Evolutionary conservation across 345 rosid genomes (phyloP).

Genomic region (Gossypium anomalum): DNA sequence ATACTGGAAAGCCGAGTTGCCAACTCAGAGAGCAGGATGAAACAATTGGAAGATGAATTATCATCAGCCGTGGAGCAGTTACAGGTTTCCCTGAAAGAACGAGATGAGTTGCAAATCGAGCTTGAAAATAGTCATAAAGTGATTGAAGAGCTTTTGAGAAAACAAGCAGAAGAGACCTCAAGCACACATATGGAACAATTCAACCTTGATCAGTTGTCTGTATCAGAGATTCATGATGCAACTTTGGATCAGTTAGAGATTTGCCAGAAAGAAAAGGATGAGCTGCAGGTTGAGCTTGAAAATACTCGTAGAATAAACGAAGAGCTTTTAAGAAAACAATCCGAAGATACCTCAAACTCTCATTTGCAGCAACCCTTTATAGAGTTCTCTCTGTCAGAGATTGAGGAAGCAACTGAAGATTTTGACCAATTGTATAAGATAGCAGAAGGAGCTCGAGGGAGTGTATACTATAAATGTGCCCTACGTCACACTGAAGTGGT

Average conservation of each 20-base stretch:
- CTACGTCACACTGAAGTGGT: constrained; percentile 35
- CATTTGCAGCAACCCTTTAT: constrained; percentile 13
- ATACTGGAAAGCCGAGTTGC: constrained; percentile 18
- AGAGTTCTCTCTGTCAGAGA: constrained; percentile 25
- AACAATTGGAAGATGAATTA: constrained; percentile 18
- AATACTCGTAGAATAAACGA: constrained; percentile 19
- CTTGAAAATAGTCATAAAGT: constrained; percentile 15
- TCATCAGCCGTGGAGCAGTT: constrained; percentile 19
- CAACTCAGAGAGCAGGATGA: constrained; percentile 3
- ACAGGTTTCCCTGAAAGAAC: constrained; percentile 7
- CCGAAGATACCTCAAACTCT: constrained; percentile 22
- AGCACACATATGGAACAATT: background rate
- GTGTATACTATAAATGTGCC: constrained; percentile 30
- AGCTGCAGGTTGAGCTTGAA: constrained; percentile 22
- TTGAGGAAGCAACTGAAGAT: constrained; percentile 30
- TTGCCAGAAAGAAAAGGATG: constrained; percentile 13
- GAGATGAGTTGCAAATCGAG: constrained; percentile 20
- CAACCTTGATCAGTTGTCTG: background rate
- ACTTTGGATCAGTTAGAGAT: constrained; percentile 13
- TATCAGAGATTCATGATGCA: constrained; percentile 2
- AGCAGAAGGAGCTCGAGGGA: constrained; percentile 28
- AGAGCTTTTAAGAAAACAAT: constrained; percentile 22
- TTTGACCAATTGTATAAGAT: constrained; percentile 23
- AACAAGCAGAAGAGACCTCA: constrained; percentile 15
- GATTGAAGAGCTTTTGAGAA: constrained; percentile 25